A percentile compares a stretch with the other conserved stretches of the same genome.
These are phyloP conservation scores for Peronospora belbahrii DNA, from an alignment of 352 stramenopile species.

Conservation along the genomic window DNA sequence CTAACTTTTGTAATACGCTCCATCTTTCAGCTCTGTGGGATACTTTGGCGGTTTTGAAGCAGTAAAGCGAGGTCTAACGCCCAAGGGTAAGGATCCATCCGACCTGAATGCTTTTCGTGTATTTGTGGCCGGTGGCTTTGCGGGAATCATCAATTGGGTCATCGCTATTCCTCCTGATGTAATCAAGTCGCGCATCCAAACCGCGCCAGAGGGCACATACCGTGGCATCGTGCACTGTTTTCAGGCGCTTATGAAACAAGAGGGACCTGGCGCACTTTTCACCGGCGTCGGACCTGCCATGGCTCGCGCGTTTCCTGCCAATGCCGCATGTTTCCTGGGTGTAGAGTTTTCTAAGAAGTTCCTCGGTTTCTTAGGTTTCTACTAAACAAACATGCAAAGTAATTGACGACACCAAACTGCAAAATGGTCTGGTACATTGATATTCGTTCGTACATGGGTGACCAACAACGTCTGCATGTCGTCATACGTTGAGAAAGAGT, in stretches of 20 bases:
- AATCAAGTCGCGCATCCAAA: conserved; percentile 96
- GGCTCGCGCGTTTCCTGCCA: conserved; percentile 91
- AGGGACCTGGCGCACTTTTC: conserved; percentile 90
- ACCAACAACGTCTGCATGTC: conserved; percentile 4
- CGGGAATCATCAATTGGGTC: conserved; percentile 91
- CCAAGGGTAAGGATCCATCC: conserved; percentile 69
- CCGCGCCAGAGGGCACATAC: conserved; percentile 92
- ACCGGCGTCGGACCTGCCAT: conserved; percentile 92
- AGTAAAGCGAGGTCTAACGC: conserved; percentile 85
- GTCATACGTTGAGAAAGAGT: conserved; percentile 6
- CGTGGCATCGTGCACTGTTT: conserved; percentile 88
- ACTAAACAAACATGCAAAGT: conserved; percentile 32
- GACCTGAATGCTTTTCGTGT: conserved; percentile 85
- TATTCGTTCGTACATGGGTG: background rate
- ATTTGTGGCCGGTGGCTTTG: conserved; percentile 91
- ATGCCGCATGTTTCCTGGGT: conserved; percentile 93
- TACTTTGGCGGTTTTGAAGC: conserved; percentile 94
- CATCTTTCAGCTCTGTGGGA: conserved; percentile 67
- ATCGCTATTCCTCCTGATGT: conserved; percentile 94
- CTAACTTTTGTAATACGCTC: conserved; percentile 1
- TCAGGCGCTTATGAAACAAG: conserved; percentile 90
- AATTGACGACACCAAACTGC: conserved; percentile 3
- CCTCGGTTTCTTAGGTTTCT: conserved; percentile 61
- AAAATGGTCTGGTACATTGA: background rate
- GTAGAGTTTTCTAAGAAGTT: conserved; percentile 86